Evolutionary conservation across 495 filamentous ascomycete species (phyloP).

Genomic region (Aspergillus indologenus): DNA sequence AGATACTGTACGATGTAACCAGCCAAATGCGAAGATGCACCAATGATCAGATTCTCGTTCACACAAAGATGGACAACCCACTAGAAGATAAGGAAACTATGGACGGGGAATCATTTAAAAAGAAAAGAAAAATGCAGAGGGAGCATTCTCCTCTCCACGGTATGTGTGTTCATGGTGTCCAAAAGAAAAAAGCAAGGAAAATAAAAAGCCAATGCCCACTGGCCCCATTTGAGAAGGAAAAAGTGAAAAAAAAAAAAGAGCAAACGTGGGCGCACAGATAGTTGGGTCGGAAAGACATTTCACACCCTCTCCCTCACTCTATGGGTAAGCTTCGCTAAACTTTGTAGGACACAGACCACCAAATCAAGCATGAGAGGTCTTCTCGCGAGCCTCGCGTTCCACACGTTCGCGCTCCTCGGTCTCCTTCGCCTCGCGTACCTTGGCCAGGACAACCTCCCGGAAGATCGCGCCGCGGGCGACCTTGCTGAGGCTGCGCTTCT

Average conservation of each 20-base stretch:
- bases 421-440: slow-evolving; percentile 90
- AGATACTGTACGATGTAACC: no score
- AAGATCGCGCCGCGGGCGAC: slow-evolving; percentile 89
- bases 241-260: no score
- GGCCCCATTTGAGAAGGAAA: no score
- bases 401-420: slow-evolving; percentile 70
- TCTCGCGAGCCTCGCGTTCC: slow-evolving; percentile 50
- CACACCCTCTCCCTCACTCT: not conserved
- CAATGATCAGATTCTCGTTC: not conserved
- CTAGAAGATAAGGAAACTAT: slow-evolving; percentile 8
- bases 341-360: not conserved
- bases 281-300: not conserved
- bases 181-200: not conserved
- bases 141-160: not conserved
- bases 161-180: no score
- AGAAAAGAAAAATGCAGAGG: slow-evolving; percentile 7
- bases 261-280: no score
- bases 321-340: no score
- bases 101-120: slow-evolving; percentile 30
- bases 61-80: slow-evolving; percentile 4
- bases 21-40: not conserved
- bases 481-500: slow-evolving; percentile 68
- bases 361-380: slow-evolving; percentile 28
- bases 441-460: slow-evolving; percentile 94
- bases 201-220: no score